Evolutionary conservation across 495 filamentous ascomycete species (phyloP).

Genomic region (Penicillium angulare): DNA sequence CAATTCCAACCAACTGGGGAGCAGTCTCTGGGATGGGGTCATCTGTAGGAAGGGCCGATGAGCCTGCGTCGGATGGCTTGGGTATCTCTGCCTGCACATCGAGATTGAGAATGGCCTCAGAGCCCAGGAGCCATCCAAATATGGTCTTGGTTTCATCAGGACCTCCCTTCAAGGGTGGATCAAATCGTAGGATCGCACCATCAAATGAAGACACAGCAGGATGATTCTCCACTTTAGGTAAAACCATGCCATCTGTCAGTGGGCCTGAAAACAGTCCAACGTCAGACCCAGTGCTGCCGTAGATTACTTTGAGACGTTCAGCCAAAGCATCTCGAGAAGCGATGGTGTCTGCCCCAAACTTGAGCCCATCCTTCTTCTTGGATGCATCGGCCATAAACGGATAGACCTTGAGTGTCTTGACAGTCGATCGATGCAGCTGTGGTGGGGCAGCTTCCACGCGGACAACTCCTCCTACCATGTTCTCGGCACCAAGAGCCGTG

Average conservation of each 20-base stretch:
- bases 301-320: conserved; percentile 49
- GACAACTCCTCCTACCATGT: conserved; percentile 82
- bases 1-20: conserved; percentile 81
- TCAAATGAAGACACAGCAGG: conserved; percentile 40
- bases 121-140: conserved; percentile 72
- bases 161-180: conserved; percentile 49
- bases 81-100: conserved; percentile 70
- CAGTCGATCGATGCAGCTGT: conserved; percentile 52
- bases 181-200: conserved; percentile 78
- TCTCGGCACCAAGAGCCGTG: conserved; percentile 62
- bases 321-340: conserved; percentile 67
- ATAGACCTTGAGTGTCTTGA: conserved; percentile 65
- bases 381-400: conserved; percentile 63
- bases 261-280: conserved; percentile 75
- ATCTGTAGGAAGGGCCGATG: conserved; percentile 46
- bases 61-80: conserved; percentile 51
- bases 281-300: conserved; percentile 38
- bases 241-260: conserved; percentile 80
- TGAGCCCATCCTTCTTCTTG: conserved; percentile 62
- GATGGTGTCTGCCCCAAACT: conserved; percentile 85
- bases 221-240: conserved; percentile 50
- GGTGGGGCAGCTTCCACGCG: conserved; percentile 74
- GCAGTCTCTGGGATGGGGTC: conserved; percentile 50
- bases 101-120: conserved; percentile 68
- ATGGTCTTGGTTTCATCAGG: conserved; percentile 48